These are phyloP conservation scores for Lactuca saligna DNA, from an alignment of 129 eudicot genomes.

Conservation along the genomic window DNA sequence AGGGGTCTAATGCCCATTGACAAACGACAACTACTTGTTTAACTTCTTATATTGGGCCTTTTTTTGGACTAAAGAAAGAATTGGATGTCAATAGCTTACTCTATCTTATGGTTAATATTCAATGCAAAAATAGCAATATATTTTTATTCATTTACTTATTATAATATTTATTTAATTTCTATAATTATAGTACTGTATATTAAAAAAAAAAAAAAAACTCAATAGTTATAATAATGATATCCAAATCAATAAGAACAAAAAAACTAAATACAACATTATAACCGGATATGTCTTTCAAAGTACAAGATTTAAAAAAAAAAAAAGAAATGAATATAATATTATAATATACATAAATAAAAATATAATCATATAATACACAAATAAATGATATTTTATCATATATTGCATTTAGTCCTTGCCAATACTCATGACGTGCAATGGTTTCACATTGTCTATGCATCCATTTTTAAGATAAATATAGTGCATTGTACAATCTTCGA, in stretches of 20 bases:
- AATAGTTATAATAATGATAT: neutral
- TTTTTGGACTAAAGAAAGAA: neutral
- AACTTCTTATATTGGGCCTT: slow-evolving; percentile 5
- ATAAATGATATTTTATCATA: neutral
- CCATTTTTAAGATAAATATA: neutral
- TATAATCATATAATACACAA: neutral
- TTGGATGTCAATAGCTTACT: neutral
- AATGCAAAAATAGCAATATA: too few species aligned
- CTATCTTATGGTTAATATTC: neutral
- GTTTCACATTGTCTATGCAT: slow-evolving; percentile 7
- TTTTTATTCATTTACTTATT: too few species aligned
- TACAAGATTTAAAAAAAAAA: too few species aligned
- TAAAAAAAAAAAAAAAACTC: neutral
- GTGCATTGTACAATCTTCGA: neutral
- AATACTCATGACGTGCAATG: neutral
- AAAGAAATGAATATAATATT: too few species aligned
- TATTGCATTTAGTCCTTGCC: neutral
- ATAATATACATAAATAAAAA: too few species aligned
- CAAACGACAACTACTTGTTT: slow-evolving; percentile 11
- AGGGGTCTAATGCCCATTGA: slow-evolving; percentile 6
- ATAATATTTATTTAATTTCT: too few species aligned
- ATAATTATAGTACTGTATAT: neutral
- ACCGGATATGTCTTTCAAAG: too few species aligned
- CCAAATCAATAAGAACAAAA: neutral
- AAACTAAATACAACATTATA: too few species aligned